Evolutionary conservation across 768 basidiomycete genomes (phyloP), one percentile per base, ranked within the genome.

Genomic region (Bullera alba): DNA sequence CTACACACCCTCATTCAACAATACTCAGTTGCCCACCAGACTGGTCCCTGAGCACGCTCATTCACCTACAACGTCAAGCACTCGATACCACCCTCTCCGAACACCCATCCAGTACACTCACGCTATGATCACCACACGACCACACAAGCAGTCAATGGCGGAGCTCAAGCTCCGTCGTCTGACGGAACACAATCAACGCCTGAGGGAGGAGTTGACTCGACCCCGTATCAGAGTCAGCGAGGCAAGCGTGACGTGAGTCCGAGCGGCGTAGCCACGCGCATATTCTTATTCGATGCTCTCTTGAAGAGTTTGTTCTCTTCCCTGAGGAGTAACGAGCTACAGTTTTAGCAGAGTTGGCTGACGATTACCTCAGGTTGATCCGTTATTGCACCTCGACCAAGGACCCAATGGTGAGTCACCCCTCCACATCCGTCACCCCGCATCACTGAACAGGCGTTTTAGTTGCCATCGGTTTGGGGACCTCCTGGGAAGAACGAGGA

Each of bases 401-500:
- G 69, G 92, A 95, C 53, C 71, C 73, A 27, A 62, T 74, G 50
- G 72, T 73, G 43, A 37, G 69, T 63, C 1, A 16, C 15, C 15
- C 14, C 15, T 44, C 23, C 5, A 0, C 6, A 29, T 19, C 29
- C 23, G n/a, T n/a, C n/a, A n/a, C n/a, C n/a, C n/a, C n/a, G n/a
- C n/a, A n/a, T n/a, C 21, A 32, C 44, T 19, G 22, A 46, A 32
- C 34, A 25, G 62, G 21, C 38, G 10, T 41, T 6, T 7, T 65
- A 91, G 86, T 85, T 93, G 42, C 91, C 92, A 22, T 90, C 87
- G 17, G 88, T 99, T 1, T 99, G 95, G 95, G 95, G 95, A 8
- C 84, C 87, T 21, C 83, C 93, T n/a, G 82, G 82, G 57, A 87
- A 86, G 67, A 82, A 81, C 36, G 88, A 93, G 52, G 93, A 99